Conservation (phyloP, 495 filamentous ascomycete species). For the Glarea lozoyensis region DNA sequence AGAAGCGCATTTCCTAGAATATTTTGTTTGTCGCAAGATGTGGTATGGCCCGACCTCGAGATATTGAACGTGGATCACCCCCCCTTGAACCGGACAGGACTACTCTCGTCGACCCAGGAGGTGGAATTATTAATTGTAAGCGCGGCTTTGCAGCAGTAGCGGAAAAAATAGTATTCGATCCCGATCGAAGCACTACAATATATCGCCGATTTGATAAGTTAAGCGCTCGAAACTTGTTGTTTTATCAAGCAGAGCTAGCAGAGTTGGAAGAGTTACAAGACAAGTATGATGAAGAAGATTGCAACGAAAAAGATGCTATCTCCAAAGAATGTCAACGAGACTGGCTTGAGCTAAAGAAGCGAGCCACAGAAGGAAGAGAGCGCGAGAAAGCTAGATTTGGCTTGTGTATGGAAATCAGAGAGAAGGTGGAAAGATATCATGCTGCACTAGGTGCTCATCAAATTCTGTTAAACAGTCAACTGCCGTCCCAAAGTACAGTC, state of each 20-base stretch:
- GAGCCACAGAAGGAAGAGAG: background rate
- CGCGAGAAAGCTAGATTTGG: conserved; percentile 1
- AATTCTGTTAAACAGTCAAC: background rate
- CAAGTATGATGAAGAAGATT: conserved; percentile 3
- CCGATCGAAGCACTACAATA: conserved; percentile 11
- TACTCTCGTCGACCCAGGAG: too few species aligned
- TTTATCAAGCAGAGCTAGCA: conserved; percentile 7
- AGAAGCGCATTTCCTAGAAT: too few species aligned
- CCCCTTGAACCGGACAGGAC: too few species aligned
- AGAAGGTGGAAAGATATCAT: conserved; percentile 8
- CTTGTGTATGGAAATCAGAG: conserved; percentile 5
- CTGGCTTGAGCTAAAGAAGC: background rate
- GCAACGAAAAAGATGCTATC: background rate
- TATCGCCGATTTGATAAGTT: conserved; percentile 10
- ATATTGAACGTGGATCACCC: too few species aligned
- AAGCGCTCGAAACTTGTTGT: conserved; percentile 9
- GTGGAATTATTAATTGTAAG: too few species aligned
- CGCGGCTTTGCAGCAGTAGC: conserved; percentile 6
- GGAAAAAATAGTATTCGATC: conserved; percentile 4
- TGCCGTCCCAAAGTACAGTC: background rate
- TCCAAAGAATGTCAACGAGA: conserved; percentile 2
- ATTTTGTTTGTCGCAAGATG: too few species aligned
- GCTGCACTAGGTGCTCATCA: conserved; percentile 6
- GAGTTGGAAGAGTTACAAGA: conserved; percentile 5
- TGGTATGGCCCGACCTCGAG: too few species aligned